These are phyloP conservation scores for Dorcoceras hygrometricum DNA, from an alignment of 257 asterid genomes.

Conservation along the genomic window DNA sequence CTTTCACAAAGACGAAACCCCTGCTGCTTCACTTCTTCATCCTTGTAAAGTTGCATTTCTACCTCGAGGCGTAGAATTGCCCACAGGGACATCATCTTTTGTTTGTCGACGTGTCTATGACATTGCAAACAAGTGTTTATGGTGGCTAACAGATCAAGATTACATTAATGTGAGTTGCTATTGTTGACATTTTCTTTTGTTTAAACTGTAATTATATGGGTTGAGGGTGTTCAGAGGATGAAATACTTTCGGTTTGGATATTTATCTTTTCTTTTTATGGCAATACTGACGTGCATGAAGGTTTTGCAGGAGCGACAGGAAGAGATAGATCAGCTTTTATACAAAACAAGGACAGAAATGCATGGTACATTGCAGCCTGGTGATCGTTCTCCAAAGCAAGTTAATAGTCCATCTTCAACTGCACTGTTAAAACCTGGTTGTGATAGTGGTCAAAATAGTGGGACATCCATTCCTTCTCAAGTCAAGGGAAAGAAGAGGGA, in stretches of 20 bases:
- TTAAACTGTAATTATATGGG: not conserved
- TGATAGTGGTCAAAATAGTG: conserved; percentile 59
- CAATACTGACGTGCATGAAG: conserved; percentile 7
- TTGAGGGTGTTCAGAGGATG: not conserved
- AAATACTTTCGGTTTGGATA: not conserved
- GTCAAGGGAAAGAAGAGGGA: conserved; percentile 84
- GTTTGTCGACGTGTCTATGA: conserved; percentile 86
- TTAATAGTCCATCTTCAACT: conserved; percentile 52
- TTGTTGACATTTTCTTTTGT: conserved; percentile 30
- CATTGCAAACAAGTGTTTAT: conserved; percentile 43
- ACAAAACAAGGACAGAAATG: conserved; percentile 65
- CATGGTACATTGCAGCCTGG: conserved; percentile 62
- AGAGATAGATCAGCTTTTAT: conserved; percentile 66
- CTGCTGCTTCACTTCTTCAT: conserved; percentile 87
- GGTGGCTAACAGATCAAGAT: conserved; percentile 92
- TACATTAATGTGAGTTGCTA: conserved; percentile 65
- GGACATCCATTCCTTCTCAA: conserved; percentile 56
- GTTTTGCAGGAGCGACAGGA: conserved; percentile 69
- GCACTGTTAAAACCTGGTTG: conserved; percentile 60
- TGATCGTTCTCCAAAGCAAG: conserved; percentile 78
- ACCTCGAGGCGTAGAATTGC: conserved; percentile 80
- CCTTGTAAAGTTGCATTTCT: conserved; percentile 99
- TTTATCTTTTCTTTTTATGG: too few species aligned
- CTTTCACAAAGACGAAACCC: conserved; percentile 73
- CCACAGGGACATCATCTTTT: conserved; percentile 65